Evolutionary conservation across 768 basidiomycete species (phyloP), one percentile per base, ranked within the genome.

Genomic region (Butyriboletus loyo): DNA sequence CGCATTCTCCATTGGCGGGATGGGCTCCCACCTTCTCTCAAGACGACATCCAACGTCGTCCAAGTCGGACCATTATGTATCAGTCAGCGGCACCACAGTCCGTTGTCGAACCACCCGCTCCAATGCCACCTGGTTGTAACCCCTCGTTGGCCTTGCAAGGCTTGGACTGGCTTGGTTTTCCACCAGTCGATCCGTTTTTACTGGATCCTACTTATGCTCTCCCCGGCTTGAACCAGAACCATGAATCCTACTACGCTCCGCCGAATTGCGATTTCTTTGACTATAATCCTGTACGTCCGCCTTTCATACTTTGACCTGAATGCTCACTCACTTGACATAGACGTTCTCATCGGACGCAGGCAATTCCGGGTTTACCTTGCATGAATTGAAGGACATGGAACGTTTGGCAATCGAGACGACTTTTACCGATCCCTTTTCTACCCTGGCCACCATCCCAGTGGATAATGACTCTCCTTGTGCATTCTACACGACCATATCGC

Each of bases 31-130:
- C 54, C 15, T 58, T 60, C 40, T 57, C 66, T 5, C 65, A 54
- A 43, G 72, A 74, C 19, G 72, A 73, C 48, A 59, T 72, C 7
- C 65, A 66, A 39, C 72, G 69, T 41, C 71, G 68, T 31, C 65
- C 71, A 21, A 73, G 71, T 52, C 61, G 54, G 13, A 46, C 62
- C 0, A 44, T 57, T 42, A 72, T 72, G 66, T 72, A 72, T 47
- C 72, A 74, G n/a, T 70, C 70, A 1, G 60, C 53, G 45, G 25
- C 58, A 9, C 46, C 57, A 13, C 57, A 53, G 17, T 3, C 60
- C 24, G 43, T 28, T 21, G 49, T 32, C 5, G 59, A 62, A 28
- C 41, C 53, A 32, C 5, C 41, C 10, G 30, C 44, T 28, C 46
- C 63, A 14, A 5, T 9, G 5, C 36, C 32, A 9, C 25, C 15